Percentiles rank a stretch among this genome's conserved stretches.
Conservation (phyloP, 1,284 basidiomycete genomes). For the Ceratobasidium sp. region DNA sequence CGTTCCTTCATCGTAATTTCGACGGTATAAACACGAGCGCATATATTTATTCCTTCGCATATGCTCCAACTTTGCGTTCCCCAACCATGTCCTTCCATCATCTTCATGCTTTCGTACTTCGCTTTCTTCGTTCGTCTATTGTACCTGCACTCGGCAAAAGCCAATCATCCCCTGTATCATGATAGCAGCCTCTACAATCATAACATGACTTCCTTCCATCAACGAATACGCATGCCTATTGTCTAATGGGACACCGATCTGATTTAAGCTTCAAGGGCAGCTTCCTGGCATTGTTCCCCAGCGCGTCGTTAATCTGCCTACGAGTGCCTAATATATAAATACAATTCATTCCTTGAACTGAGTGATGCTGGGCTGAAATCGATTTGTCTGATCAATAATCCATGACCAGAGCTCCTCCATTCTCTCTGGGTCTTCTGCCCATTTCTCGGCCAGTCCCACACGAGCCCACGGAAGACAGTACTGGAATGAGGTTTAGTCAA, state of each 20-base stretch:
- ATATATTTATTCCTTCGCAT: constrained; percentile 34
- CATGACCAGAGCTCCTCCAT: constrained; percentile 38
- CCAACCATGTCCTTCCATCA: constrained; percentile 25
- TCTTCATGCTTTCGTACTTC: constrained; percentile 19
- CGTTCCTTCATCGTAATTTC: constrained; percentile 1
- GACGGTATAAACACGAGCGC: background rate
- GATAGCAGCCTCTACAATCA: constrained; percentile 10
- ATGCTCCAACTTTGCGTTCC: background rate
- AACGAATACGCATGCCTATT: constrained; percentile 19
- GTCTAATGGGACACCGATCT: constrained; percentile 1
- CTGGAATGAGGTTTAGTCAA: background rate
- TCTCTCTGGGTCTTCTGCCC: constrained; percentile 35
- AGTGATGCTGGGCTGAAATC: constrained; percentile 30
- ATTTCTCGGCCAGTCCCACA: constrained; percentile 28
- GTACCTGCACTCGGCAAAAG: constrained; percentile 36
- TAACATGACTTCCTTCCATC: constrained; percentile 20
- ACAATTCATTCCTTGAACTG: constrained; percentile 35
- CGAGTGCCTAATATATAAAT: background rate
- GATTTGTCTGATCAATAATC: constrained; percentile 32
- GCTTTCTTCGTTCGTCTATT: constrained; percentile 29
- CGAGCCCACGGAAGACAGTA: constrained; percentile 35
- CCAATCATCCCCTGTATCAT: constrained; percentile 35
- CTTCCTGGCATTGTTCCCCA: constrained; percentile 24
- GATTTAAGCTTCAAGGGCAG: background rate
- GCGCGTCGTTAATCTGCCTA: background rate